Base-by-base conservation (phyloP, 768 basidiomycete species). In the Termitomyces sp. region DNA sequence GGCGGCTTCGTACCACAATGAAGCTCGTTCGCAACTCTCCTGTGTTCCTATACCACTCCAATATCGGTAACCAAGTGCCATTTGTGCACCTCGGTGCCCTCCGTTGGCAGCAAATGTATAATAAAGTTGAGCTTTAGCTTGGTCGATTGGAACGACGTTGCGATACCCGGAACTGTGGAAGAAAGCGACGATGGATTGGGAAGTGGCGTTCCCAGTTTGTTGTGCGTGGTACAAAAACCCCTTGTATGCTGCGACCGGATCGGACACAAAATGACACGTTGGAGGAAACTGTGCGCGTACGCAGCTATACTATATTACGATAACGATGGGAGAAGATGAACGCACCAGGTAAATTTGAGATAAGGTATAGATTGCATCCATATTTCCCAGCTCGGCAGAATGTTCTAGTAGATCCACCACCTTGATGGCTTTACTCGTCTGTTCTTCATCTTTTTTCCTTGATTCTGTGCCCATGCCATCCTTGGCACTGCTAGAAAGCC, bases 31-130 rank as follows among this genome's bases (percentile, higher is more conserved):
- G 71, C 97, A 98, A 64, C 87, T 86, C 69, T 98, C 94, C 53
- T 84, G 75, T 0, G 93, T 88, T 12, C 95, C 92, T 57, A 99
- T 97, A 1, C 97, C 97, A 39, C 90, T 87, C 95, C 94, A 98
- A 66, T 95, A 87, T 28, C 94, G 84, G 71, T 96, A 98, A 0
- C 87, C 97, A 33, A 98, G 77, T 2, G 93, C 85, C 92, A 96
- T 94, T 69, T 94, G 87, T 0, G 96, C 90, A 5, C 90, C 88
- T 64, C 86, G 85, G 72, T 94, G 83, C 0, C 89, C 92, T 2
- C 89, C 88, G 51, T 94, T 86, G 1, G 93, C 94, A 4, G 95
- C 87, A 65, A 98, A 98, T 0, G 95, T 97, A 69, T 94, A 94
- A 65, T 96, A 90, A 0, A 98, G 77, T 60, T 96, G 86, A 0